Evolutionary conservation across 805 yeast genomes (phyloP), one percentile per base, ranked within the genome.

Genomic region (Candida alai): DNA sequence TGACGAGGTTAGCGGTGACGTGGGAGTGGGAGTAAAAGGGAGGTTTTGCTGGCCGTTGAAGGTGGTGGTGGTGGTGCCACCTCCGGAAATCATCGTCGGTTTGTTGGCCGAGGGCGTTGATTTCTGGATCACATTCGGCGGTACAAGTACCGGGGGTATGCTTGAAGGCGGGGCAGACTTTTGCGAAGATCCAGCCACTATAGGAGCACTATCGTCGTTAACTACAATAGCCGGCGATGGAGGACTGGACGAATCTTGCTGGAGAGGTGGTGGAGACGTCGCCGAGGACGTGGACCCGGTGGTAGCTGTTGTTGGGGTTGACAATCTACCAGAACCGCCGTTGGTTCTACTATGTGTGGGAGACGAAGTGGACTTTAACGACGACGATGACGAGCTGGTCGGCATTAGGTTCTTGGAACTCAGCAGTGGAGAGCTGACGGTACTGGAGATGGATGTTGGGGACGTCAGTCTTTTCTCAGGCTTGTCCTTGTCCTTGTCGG

Each of bases 311-410:
- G n/a, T n/a, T n/a, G n/a, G n/a, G n/a, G n/a, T n/a, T n/a, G n/a
- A n/a, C n/a, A n/a, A n/a, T n/a, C n/a, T n/a, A n/a, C n/a, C n/a
- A n/a, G n/a, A n/a, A n/a, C n/a, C n/a, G 40, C 58, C 50, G 38
- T 48, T 56, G 34, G 49, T 55, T 37, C 64, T 48, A 7, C 68
- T 60, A 23, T 65, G 58, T 30, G 49, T 47, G 10, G 68, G 68
- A 26, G 64, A 58, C 38, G 32, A 19, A n/a, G 16, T 15, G 13
- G 24, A 15, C 35, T 51, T 52, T 32, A 52, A 37, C 6, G 58
- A 45, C 16, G 56, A 47, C 4, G 47, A 42, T 11, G 44, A 26
- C n/a, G 49, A 34, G 6, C 52, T 36, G 13, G 44, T 40, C 19
- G 52, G 19, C 25, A 35, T 23, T 28, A 34, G 40, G 24, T 33